Evolutionary conservation across 106 monocot genomes (phyloP), one percentile per base, ranked within the genome.

Genomic region (Platanthera guangdongensis): DNA sequence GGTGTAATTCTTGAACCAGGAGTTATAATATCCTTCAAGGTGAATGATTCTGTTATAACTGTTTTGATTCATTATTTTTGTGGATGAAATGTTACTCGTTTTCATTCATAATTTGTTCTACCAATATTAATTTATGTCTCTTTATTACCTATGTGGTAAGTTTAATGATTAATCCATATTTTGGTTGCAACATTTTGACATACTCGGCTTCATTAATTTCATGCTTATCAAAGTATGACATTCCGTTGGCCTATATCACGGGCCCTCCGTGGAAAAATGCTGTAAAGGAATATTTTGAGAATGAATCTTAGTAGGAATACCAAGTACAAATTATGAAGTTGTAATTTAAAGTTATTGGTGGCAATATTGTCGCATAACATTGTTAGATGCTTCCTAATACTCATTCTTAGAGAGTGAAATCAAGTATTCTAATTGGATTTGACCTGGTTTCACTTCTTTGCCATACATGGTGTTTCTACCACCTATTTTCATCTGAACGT

Each of bases 21-120:
- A 52, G 86, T 85, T 39, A 85, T 99, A 85, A 82, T 99, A 68
- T 99, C 99, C 52, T 99, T 85, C 76, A 99, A 99, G 94, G 99
- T 99, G 84, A 18, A 47, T 70, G 68, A 62, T 75, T 21, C 74
- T 76, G 47, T 67, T 14, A 70, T 51, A 57, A 68, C 15, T 52
- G 8, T 47, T 64, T 39, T 5, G 32, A 68, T 63, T 28, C 1
- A 19, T 14, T 68, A 51, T 57, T 5, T 50, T 62, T 72, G 28
- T 78, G 53, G 14, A 7, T 55, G 14, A 55, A 16, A 52, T 50
- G 22, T 72, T 72, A 72, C 10, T 14, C 39, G 19, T 72, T 9
- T 32, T 72, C 22, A 51, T 72, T 72, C n/a, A 21, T 19, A 72
- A 48, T 71, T 51, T 72, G 51, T 21, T n/a, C 16, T 70, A 16